phyloP scores from a whole-genome alignment of 345 rosid genomes.

The Gynandropsis gynandra region DNA sequence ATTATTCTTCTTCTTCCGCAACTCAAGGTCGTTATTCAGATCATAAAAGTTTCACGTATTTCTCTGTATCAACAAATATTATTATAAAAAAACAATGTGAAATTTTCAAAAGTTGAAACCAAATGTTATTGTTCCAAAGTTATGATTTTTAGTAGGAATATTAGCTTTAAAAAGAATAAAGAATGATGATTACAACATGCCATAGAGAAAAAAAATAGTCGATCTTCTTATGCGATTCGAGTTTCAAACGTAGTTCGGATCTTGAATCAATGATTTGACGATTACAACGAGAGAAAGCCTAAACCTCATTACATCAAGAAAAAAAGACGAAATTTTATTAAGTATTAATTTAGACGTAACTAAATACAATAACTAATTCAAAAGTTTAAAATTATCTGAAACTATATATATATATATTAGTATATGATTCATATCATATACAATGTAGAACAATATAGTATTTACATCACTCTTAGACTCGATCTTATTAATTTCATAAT shows the following conservation, averaged over 20 bases:
- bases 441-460: too few relatives aligned
- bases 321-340: too few relatives aligned
- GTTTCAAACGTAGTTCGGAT: conserved; percentile 17
- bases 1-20: conserved; percentile 5
- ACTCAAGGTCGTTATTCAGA: too few relatives aligned
- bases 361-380: too few relatives aligned
- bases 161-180: conserved; percentile 22
- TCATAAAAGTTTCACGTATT: conserved; percentile 23
- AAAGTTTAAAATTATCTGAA: too few relatives aligned
- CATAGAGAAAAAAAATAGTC: conserved; percentile 24
- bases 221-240: conserved; percentile 18
- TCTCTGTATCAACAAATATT: conserved; percentile 17
- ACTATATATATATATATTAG: too few relatives aligned
- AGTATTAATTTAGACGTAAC: too few relatives aligned
- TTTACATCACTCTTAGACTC: too few relatives aligned
- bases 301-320: too few relatives aligned
- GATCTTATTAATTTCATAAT: too few relatives aligned
- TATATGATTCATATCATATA: too few relatives aligned
- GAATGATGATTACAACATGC: conserved; percentile 22
- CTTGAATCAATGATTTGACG: conserved; percentile 14
- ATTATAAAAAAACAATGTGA: conserved; percentile 22
- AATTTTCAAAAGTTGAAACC: conserved; percentile 22
- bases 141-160: conserved; percentile 32
- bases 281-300: conserved; percentile 14
- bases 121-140: conserved; percentile 22